phyloP scores from a whole-genome alignment of 306 rosid species.

The Carpinus fangiana region DNA sequence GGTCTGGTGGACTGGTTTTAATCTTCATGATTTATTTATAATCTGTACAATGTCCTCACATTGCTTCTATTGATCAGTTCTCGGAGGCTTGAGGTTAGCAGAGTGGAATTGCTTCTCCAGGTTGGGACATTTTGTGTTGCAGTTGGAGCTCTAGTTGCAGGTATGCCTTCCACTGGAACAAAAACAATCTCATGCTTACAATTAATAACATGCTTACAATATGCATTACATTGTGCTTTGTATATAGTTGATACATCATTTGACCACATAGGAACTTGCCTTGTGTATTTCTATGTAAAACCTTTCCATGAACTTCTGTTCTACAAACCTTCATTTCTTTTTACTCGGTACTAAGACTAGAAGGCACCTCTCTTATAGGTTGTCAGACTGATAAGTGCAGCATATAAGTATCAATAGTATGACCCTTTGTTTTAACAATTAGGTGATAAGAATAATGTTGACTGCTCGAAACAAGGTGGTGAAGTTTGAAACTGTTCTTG shows the following conservation, averaged over 20 bases:
- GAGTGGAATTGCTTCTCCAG: constrained; percentile 95
- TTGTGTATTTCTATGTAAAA: background rate
- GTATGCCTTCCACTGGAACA: constrained; percentile 34
- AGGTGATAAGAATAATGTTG: background rate
- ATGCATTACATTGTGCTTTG: background rate
- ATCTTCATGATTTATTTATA: constrained; percentile 5
- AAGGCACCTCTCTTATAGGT: background rate
- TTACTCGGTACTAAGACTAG: background rate
- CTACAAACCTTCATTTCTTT: background rate
- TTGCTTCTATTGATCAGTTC: constrained; percentile 57
- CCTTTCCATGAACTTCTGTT: constrained; percentile 12
- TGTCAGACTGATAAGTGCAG: constrained; percentile 11
- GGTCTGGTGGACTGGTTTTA: constrained; percentile 45
- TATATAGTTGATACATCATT: constrained; percentile 1
- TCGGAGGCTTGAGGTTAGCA: constrained; percentile 96
- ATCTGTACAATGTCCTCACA: constrained; percentile 1
- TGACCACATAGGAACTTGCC: constrained; percentile 7
- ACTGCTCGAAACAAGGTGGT: background rate
- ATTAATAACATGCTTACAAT: background rate
- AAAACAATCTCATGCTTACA: background rate
- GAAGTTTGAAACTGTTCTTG: background rate
- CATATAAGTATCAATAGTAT: background rate
- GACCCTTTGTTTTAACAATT: background rate
- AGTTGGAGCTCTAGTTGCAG: constrained; percentile 92
- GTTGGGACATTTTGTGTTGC: constrained; percentile 95